Base-by-base conservation (phyloP, 139 green algal genomes). In the Asterochloris erici region DNA sequence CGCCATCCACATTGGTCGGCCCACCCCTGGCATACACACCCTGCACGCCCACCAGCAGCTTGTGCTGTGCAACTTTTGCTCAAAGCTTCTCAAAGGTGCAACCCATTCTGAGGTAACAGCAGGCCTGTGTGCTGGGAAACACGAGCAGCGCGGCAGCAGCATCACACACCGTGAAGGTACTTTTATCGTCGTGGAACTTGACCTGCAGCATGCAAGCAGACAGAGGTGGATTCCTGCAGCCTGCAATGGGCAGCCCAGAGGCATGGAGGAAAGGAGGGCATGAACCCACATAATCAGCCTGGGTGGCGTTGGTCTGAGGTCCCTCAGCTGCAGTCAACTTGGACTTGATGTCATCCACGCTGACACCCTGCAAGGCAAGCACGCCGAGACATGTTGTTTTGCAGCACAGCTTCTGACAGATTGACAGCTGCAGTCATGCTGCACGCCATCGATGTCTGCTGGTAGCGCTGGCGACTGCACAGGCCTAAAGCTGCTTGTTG, bases 11-110 rank as follows among this genome's bases (percentile, higher is more conserved):
- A 68, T 90, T 92, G 63, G 85, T 91, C 70, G 91, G 90, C 11
- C 91, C 91, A 38, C 91, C 91, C 11, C 86, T 86, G 14, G 86
- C 86, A 82, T 95, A 95, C 28, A 95, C 90, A 23, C 91, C 90
- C 85, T 89, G 85, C 76, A 84, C 68, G 11, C 68, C 63, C 70
- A 77, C 13, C 63, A 66, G 0, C 12, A 47, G 19, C 68, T 68
- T 11, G 21, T 12, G 12, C 12, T 21, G 12, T 47, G 63, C 54
- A 62, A 15, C 62, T 69, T 70, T 70, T 19, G 26, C 12, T 24
- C 63, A 24, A 13, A 73, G 62, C 10, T 14, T 24, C 10, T 13
- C 14, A n/a, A 27, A 0, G 12, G 73, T 78, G 28, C 26, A 78
- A 12, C 19, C 66, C 66, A 71, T 4, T 24, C 1, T 38, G 19